These are phyloP conservation scores for Coniophora puteana DNA, from an alignment of 1,284 basidiomycete genomes.

Conservation along the genomic window DNA sequence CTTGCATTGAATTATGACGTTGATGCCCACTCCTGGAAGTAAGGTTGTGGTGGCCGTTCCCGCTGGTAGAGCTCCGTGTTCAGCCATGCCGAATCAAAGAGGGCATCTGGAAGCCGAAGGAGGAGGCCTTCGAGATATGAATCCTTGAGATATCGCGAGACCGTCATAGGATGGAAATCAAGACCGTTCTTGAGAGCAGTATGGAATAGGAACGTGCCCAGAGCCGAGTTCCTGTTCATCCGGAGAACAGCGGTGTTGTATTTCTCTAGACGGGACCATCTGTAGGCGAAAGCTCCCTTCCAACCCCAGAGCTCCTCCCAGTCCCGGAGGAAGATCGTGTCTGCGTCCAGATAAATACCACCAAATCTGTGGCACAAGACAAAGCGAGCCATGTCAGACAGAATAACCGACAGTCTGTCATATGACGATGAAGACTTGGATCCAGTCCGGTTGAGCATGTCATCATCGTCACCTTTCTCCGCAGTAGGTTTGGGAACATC, in stretches of 20 bases:
- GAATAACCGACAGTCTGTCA: conserved; percentile 76
- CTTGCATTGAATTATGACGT: background rate
- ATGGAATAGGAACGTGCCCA: conserved; percentile 80
- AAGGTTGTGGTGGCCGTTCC: conserved; percentile 81
- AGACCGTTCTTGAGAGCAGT: conserved; percentile 82
- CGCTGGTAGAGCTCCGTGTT: conserved; percentile 81
- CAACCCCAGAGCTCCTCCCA: conserved; percentile 92
- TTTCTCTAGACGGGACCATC: conserved; percentile 77
- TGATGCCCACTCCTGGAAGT: conserved; percentile 66
- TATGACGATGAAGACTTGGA: conserved; percentile 73
- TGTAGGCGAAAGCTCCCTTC: conserved; percentile 84
- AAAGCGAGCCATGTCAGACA: conserved; percentile 87
- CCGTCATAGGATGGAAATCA: conserved; percentile 87
- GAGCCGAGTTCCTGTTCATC: conserved; percentile 77
- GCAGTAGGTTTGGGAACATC: conserved; percentile 22
- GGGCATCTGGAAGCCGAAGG: conserved; percentile 76
- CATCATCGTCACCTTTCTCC: conserved; percentile 43
- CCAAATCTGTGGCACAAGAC: conserved; percentile 83
- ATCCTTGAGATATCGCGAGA: conserved; percentile 77
- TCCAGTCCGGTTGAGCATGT: conserved; percentile 71
- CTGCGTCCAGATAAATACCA: conserved; percentile 85
- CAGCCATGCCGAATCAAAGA: conserved; percentile 87
- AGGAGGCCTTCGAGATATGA: conserved; percentile 71
- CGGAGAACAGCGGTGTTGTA: conserved; percentile 88
- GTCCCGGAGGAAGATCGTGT: conserved; percentile 84